Conservation (phyloP, 805 yeast species). For the Candida qinlingensis region DNA sequence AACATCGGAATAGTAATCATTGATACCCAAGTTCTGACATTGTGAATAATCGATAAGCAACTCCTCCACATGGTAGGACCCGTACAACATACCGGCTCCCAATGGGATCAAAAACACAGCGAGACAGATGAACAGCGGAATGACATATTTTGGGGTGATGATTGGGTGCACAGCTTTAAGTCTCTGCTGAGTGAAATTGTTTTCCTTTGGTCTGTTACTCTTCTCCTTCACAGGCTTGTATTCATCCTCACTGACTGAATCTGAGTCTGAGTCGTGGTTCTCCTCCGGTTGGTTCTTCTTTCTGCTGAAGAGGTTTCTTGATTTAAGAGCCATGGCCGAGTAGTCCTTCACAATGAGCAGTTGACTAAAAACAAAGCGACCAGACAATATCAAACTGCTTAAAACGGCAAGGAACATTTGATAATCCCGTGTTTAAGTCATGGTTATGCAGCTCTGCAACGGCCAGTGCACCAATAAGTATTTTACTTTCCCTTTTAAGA, state of each 20-base stretch:
- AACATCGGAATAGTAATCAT: slow-evolving; percentile 39
- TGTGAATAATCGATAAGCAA: slow-evolving; percentile 68
- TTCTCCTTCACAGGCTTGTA: slow-evolving; percentile 35
- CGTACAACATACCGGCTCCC: slow-evolving; percentile 77
- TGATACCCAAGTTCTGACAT: slow-evolving; percentile 53
- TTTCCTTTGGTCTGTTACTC: slow-evolving; percentile 63
- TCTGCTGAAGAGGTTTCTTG: slow-evolving; percentile 24
- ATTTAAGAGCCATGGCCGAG: slow-evolving; percentile 16
- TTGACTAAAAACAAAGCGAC: not conserved
- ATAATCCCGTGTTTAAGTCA: too few relatives aligned
- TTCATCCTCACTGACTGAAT: slow-evolving; percentile 41
- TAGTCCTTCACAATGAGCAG: too few relatives aligned
- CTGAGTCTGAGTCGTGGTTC: slow-evolving; percentile 31
- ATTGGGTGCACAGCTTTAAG: slow-evolving; percentile 66
- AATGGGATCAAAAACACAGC: slow-evolving; percentile 85
- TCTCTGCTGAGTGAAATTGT: slow-evolving; percentile 68
- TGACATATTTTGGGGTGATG: slow-evolving; percentile 81
- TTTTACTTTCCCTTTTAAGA: not conserved
- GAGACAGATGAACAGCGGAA: slow-evolving; percentile 69
- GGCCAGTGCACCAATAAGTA: not conserved
- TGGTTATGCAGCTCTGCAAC: too few relatives aligned
- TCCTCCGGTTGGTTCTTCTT: slow-evolving; percentile 8
- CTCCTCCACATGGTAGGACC: slow-evolving; percentile 68
- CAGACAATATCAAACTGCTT: too few relatives aligned
- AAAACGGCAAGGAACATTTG: too few relatives aligned